Conservation (phyloP, 1,284 basidiomycete genomes). For the Heterobasidion occidentale region DNA sequence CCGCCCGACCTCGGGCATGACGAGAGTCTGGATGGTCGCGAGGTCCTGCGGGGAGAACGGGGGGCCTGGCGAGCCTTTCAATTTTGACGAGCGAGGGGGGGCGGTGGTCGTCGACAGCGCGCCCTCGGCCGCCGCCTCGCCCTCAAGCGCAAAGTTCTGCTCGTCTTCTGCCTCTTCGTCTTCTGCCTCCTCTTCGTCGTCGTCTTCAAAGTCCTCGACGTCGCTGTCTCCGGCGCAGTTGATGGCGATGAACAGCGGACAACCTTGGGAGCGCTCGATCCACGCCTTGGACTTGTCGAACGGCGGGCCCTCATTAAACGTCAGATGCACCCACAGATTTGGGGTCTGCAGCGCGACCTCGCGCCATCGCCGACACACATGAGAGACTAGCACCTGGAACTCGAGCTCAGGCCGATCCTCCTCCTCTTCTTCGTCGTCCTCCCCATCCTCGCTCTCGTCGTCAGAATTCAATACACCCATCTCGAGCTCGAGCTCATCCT, state of each 20-base stretch:
- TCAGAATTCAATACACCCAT: conserved; percentile 11
- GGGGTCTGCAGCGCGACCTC: conserved; percentile 23
- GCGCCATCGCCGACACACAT: conserved; percentile 32
- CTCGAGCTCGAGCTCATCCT: conserved; percentile 5
- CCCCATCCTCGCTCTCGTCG: conserved; percentile 5
- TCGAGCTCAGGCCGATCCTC: conserved; percentile 20
- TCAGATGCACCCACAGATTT: conserved; percentile 24
- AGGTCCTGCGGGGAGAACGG: conserved; percentile 21
- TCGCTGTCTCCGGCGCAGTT: conserved; percentile 32
- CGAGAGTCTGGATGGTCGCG: conserved; percentile 34
- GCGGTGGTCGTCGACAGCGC: background rate
- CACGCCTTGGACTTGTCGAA: conserved; percentile 33
- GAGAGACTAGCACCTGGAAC: conserved; percentile 36
- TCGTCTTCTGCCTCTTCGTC: conserved; percentile 14
- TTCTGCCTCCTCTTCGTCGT: conserved; percentile 14
- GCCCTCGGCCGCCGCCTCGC: conserved; percentile 3
- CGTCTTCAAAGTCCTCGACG: conserved; percentile 19
- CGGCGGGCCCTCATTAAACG: conserved; percentile 21
- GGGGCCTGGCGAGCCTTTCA: background rate
- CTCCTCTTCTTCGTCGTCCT: conserved; percentile 14
- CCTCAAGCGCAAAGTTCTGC: conserved; percentile 19
- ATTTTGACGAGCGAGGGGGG: background rate
- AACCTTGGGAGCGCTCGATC: conserved; percentile 36
- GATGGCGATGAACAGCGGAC: conserved; percentile 38
- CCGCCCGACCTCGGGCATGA: conserved; percentile 41